Evolutionary conservation across 2,329 filamentous ascomycete species (phyloP), one percentile per base, ranked within the genome.

Genomic region (Fusarium sp.): DNA sequence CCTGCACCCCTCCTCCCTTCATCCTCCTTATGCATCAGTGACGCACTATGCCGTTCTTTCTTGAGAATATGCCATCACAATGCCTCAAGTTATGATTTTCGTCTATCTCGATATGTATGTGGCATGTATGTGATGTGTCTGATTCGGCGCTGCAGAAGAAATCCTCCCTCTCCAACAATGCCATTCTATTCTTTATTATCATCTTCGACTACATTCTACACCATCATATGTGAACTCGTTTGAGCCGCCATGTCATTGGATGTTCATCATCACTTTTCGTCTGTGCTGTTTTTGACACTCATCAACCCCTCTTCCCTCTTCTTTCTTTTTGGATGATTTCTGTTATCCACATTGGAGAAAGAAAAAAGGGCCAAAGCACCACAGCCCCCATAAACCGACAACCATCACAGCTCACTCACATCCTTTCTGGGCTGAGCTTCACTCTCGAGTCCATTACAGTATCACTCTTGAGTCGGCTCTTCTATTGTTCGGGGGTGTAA

Each of bases 291-390:
- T 42, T 60, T 60, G 43, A 49, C 35, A 59, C 23, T 32, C 25
- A 42, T 40, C 28, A 32, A 67, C 60, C 38, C 56, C 49, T 52
- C 33, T 33, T 33, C 30, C 30, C 33, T 33, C 32, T 52, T 60
- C 54, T 40, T 63, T 28, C 33, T 60, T 37, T 23, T 35, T 42
- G 58, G n/a, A 38, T 38, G 40, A 44, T 44, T 38, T 60, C 33
- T 63, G 53, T 38, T 60, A 58, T 57, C 60, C 61, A 66, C 54
- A 44, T 30, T 15, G 46, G 43, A 65, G 42, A 38, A 40, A 64
- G 40, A 30, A 25, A 43, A 59, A 60, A 60, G 35, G 66, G 61
- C 66, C 67, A 71, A 70, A 71, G 66, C 66, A 71, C 57, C 66
- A 70, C 54, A 60, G 50, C 59, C 59, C 47, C 58, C 59, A 57